Base-by-base conservation (phyloP, 805 yeast genomes). In the Yamadazyma scolyti region DNA sequence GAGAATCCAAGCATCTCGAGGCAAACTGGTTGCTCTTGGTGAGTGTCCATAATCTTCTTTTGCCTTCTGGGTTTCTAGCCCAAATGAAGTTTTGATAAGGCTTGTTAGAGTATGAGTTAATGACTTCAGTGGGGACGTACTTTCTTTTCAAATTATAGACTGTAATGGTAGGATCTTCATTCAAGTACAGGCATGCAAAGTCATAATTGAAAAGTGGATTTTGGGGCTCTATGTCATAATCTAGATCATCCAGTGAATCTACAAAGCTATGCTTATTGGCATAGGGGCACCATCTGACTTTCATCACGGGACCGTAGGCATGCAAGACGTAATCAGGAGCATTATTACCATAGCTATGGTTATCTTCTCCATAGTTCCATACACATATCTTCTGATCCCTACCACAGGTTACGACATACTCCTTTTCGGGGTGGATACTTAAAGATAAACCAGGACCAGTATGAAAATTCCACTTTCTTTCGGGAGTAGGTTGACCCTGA, bases 331-430 rank as follows among this genome's bases (percentile, higher is more conserved):
- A 73, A 20, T 85, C 90, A 0, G 97, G 95, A 3, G 58, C 30
- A 16, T 43, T 42, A 16, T 22, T 37, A 6, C 28, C 21, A 23
- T 34, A 33, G 14, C 27, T 33, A 12, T 25, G 21, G 4, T 45
- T 21, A 5, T 43, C 23, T 10, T 61, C 68, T 2, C 61, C 52
- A 39, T 59, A 65, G 34, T 62, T 81, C 90, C 94, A 86, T 3
- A 83, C 77, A 39, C 83, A 86, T 20, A 83, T 66, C 43, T 79
- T 80, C 31, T 82, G 81, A 56, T 93, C 98, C 46, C 97, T 70
- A 6, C 98, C 98, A 10, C 97, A 97, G 13, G 96, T 85, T 4
- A 81, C 79, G 13, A 93, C 73, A 46, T 80, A 84, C 40, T 89
- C 95, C 21, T 70, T 53, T 22, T 77, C 79, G 0, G 94, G 95